A percentile compares a stretch with the other conserved stretches of the same genome.
phyloP scores from a whole-genome alignment of 768 basidiomycete species.

The Lyophyllum semitale region DNA sequence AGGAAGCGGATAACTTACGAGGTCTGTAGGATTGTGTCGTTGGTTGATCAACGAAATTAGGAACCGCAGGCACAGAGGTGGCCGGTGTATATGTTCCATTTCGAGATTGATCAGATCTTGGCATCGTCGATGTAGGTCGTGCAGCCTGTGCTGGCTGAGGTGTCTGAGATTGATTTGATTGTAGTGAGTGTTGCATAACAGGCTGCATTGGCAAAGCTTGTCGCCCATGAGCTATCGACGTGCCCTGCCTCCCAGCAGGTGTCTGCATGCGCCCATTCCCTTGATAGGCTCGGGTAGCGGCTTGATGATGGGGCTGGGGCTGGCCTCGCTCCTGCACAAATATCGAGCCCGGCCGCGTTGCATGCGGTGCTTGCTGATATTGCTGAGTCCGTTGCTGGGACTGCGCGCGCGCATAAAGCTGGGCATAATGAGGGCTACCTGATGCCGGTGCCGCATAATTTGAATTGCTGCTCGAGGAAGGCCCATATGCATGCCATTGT shows the following conservation, averaged over 20 bases:
- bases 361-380: neutral
- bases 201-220: slow-evolving; percentile 15
- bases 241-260: neutral
- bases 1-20: neutral
- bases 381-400: neutral
- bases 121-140: neutral
- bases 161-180: neutral
- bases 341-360: neutral
- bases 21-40: neutral
- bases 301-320: neutral
- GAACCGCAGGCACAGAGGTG: neutral
- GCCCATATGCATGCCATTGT: neutral
- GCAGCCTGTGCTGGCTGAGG: neutral
- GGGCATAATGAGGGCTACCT: neutral
- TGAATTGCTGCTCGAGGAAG: neutral
- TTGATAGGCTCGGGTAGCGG: neutral
- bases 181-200: neutral
- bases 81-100: neutral
- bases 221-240: neutral
- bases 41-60: slow-evolving; percentile 5
- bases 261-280: neutral
- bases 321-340: neutral
- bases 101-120: neutral
- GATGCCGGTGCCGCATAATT: neutral
- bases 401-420: neutral